Evolutionary conservation across 2,329 filamentous ascomycete species (phyloP).

Genomic region (Pochonia chlamydosporia): DNA sequence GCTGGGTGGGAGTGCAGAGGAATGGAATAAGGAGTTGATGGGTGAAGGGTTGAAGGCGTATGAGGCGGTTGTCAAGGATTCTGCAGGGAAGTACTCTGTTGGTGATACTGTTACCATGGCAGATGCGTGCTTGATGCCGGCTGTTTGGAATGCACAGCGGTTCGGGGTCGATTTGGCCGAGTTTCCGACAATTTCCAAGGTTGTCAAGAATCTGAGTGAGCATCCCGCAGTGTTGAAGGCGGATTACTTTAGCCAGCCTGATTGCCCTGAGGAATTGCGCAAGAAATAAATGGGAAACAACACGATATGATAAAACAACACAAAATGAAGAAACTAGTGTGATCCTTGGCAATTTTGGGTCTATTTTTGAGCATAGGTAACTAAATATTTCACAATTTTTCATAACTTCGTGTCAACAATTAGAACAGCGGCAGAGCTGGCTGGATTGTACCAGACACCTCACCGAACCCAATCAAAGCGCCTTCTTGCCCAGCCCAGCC

Average conservation of each 20-base stretch:
- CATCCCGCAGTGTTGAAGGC: constrained; percentile 46
- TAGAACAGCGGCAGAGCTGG: constrained; percentile 25
- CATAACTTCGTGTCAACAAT: background rate
- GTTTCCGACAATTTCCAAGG: constrained; percentile 40
- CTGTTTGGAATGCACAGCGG: constrained; percentile 50
- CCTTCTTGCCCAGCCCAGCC: constrained; percentile 63
- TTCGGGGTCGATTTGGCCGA: constrained; percentile 44
- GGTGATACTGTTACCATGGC: constrained; percentile 52
- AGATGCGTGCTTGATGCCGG: constrained; percentile 53
- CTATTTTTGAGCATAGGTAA: background rate
- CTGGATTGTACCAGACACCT: constrained; percentile 59
- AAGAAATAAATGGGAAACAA: too few relatives aligned
- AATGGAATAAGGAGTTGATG: constrained; percentile 48
- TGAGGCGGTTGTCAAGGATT: constrained; percentile 34
- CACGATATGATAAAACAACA: too few relatives aligned
- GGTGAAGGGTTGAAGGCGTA: constrained; percentile 49
- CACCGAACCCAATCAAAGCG: constrained; percentile 69
- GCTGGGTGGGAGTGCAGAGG: constrained; percentile 34
- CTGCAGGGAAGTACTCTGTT: constrained; percentile 46
- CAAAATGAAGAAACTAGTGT: too few relatives aligned
- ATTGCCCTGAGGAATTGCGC: constrained; percentile 32
- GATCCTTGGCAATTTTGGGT: background rate
- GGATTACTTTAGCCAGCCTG: constrained; percentile 48
- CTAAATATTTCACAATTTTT: background rate
- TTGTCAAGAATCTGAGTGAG: constrained; percentile 40